Percentiles rank a stretch among this genome's conserved stretches.
phyloP scores from a whole-genome alignment of 2,329 filamentous ascomycete genomes.

The Colletotrichum sp. region DNA sequence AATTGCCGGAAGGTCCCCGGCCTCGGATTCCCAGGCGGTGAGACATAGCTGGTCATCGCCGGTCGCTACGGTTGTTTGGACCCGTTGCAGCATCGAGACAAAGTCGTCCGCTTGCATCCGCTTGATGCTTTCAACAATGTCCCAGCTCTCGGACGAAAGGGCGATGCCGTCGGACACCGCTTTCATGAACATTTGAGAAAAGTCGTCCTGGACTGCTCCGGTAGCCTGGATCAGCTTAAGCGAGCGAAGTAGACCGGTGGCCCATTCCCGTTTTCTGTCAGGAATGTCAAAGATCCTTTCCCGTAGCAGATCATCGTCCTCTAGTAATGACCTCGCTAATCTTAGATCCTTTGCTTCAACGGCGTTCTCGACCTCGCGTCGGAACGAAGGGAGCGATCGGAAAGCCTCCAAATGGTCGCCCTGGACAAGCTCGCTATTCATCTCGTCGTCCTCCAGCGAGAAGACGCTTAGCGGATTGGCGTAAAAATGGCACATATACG shows the following conservation, averaged over 20 bases:
- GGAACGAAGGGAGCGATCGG: constrained; percentile 74
- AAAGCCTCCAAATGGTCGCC: constrained; percentile 70
- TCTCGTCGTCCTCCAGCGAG: constrained; percentile 30
- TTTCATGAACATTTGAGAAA: constrained; percentile 64
- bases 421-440: constrained; percentile 46
- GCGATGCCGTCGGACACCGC: constrained; percentile 62
- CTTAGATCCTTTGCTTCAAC: constrained; percentile 47
- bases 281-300: constrained; percentile 39
- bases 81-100: constrained; percentile 42
- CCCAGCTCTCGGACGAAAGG: constrained; percentile 53
- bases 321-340: constrained; percentile 58
- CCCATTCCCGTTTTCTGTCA: constrained; percentile 37
- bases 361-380: constrained; percentile 52
- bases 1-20: constrained; percentile 31
- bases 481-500: constrained; percentile 87
- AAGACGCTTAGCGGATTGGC: constrained; percentile 77
- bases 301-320: constrained; percentile 64
- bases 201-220: constrained; percentile 41
- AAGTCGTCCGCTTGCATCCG: constrained; percentile 62
- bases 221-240: constrained; percentile 51
- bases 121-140: constrained; percentile 62
- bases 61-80: constrained; percentile 40
- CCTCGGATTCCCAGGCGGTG: constrained; percentile 34
- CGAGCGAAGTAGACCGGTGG: constrained; percentile 52
- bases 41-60: constrained; percentile 44